Conservation (phyloP, 805 yeast species). For the Ogataea trehalophila region DNA sequence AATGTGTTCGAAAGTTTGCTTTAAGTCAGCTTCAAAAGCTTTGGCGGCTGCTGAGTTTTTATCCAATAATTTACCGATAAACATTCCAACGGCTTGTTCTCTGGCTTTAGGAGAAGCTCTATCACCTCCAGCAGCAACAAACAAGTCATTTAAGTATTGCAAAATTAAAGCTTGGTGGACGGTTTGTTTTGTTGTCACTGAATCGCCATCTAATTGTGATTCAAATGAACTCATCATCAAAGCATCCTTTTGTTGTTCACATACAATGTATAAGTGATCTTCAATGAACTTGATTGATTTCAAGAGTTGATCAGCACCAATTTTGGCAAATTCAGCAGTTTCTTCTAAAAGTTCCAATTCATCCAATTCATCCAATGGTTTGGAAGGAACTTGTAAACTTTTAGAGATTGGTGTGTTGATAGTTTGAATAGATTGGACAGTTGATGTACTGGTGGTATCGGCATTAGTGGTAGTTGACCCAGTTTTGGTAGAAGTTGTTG, state of each 20-base stretch:
- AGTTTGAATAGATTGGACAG: slow-evolving; percentile 16
- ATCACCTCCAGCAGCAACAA: slow-evolving; percentile 23
- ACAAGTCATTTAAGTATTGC: slow-evolving; percentile 48
- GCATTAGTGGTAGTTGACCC: slow-evolving; percentile 22
- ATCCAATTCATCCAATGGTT: slow-evolving; percentile 35
- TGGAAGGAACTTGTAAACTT: slow-evolving; percentile 23
- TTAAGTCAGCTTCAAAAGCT: slow-evolving; percentile 71
- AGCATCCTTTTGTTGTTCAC: slow-evolving; percentile 85
- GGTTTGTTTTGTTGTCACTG: slow-evolving; percentile 51
- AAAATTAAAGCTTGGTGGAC: slow-evolving; percentile 76
- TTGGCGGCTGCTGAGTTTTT: slow-evolving; percentile 54
- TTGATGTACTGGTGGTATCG: slow-evolving; percentile 19
- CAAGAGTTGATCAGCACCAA: slow-evolving; percentile 45
- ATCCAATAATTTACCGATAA: slow-evolving; percentile 59
- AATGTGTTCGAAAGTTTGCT: slow-evolving; percentile 71
- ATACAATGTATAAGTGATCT: slow-evolving; percentile 62
- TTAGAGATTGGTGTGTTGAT: slow-evolving; percentile 26
- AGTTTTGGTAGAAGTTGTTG: slow-evolving; percentile 4
- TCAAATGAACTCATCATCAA: slow-evolving; percentile 92
- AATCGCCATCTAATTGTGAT: slow-evolving; percentile 60
- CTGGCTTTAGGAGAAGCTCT: slow-evolving; percentile 17
- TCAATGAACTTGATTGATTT: slow-evolving; percentile 48
- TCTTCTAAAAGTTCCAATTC: slow-evolving; percentile 55
- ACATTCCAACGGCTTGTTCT: slow-evolving; percentile 49
- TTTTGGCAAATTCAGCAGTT: slow-evolving; percentile 59